A percentile compares a stretch with the other conserved stretches of the same genome.
These are phyloP conservation scores for Diplodia mutila DNA, from an alignment of 2,329 filamentous ascomycete species.

Conservation along the genomic window DNA sequence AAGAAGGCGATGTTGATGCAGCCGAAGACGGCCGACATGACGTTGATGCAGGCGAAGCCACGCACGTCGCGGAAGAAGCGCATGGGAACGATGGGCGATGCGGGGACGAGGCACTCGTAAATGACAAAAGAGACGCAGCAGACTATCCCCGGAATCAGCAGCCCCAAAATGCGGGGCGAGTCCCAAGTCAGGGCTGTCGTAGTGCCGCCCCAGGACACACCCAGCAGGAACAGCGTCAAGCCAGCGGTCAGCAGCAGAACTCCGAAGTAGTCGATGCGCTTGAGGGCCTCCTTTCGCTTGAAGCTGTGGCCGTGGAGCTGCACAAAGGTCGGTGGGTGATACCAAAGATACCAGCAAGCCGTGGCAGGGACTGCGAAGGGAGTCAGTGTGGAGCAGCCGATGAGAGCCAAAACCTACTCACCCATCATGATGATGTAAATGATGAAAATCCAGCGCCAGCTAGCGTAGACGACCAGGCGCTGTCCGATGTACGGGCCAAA, in stretches of 20 bases:
- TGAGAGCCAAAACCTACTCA: constrained; percentile 33
- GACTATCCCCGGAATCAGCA: constrained; percentile 34
- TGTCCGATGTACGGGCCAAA: constrained; percentile 55
- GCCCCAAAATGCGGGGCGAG: constrained; percentile 32
- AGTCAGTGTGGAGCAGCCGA: neutral
- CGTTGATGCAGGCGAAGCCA: constrained; percentile 35
- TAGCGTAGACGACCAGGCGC: constrained; percentile 43
- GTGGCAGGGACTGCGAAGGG: constrained; percentile 42
- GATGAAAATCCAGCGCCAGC: constrained; percentile 52
- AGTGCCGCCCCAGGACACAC: constrained; percentile 50
- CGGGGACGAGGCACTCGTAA: constrained; percentile 34
- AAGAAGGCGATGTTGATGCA: constrained; percentile 35
- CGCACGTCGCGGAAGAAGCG: constrained; percentile 38
- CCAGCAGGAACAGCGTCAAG: constrained; percentile 49
- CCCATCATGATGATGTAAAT: constrained; percentile 47
- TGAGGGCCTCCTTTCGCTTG: constrained; percentile 34
- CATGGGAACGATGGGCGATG: constrained; percentile 37
- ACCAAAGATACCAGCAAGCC: constrained; percentile 50
- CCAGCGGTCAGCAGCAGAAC: constrained; percentile 51
- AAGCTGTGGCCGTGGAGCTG: constrained; percentile 43
- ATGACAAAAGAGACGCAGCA: constrained; percentile 30
- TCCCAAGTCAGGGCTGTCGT: constrained; percentile 27
- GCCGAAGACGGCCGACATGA: constrained; percentile 35
- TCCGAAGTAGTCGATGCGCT: constrained; percentile 49
- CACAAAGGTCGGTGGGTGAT: constrained; percentile 50